phyloP scores from a whole-genome alignment of 441 rosid genomes.

The Viola pubescens region DNA sequence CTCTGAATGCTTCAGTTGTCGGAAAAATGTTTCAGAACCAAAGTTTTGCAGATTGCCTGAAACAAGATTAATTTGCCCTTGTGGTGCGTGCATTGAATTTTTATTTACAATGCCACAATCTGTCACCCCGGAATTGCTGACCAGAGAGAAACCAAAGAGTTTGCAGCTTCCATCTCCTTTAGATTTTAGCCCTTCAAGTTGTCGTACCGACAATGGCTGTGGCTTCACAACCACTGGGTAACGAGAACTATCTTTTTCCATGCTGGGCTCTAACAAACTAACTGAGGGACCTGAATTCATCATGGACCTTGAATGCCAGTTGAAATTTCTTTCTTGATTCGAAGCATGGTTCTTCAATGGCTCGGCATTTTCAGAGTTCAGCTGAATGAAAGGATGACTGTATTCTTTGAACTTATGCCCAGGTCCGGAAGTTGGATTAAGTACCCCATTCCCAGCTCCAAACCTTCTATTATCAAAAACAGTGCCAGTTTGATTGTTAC shows the following conservation, averaged over 20 bases:
- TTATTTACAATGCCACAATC: too few relatives aligned
- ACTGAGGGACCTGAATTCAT: conserved; percentile 31
- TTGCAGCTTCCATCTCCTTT: conserved; percentile 48
- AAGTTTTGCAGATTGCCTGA: too few relatives aligned
- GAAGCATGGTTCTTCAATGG: conserved; percentile 27
- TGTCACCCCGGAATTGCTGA: too few relatives aligned
- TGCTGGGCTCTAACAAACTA: conserved; percentile 27
- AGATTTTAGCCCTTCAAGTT: conserved; percentile 15
- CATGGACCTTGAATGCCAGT: conserved; percentile 34
- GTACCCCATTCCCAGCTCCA: conserved; percentile 28
- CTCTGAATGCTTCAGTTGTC: too few relatives aligned
- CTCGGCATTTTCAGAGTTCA: conserved; percentile 26
- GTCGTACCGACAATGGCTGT: too few relatives aligned
- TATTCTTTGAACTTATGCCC: conserved; percentile 26
- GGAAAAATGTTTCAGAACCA: too few relatives aligned
- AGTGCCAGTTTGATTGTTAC: conserved; percentile 43
- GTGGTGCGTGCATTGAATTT: too few relatives aligned
- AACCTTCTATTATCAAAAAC: conserved; percentile 31
- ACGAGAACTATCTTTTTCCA: conserved; percentile 28
- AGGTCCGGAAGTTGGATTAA: conserved; percentile 23
- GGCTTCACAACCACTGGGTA: too few relatives aligned
- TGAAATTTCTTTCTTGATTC: conserved; percentile 29
- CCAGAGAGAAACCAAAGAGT: conserved; percentile 72
- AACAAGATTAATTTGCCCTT: conserved; percentile 7
- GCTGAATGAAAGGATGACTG: conserved; percentile 30